A percentile compares a stretch with the other conserved stretches of the same genome.
Evolutionary conservation across 2,329 filamentous ascomycete species (phyloP).

Genomic region (Diplodia seriata): DNA sequence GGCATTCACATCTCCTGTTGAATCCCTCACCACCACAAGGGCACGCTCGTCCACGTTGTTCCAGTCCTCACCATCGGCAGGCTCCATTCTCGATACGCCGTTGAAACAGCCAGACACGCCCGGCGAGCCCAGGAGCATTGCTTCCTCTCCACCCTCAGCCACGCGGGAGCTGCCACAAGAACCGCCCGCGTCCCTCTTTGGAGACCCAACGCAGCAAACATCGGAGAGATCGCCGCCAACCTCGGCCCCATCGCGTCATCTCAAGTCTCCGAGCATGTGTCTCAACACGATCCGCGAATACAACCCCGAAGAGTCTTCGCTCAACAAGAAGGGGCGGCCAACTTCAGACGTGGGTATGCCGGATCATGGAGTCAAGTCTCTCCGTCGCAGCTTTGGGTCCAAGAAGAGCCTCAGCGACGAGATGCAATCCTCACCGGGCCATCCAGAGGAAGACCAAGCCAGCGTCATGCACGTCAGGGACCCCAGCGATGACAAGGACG

Average conservation of each 20-base stretch:
- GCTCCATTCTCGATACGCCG: constrained; percentile 34
- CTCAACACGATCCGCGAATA: constrained; percentile 62
- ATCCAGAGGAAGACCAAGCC: constrained; percentile 48
- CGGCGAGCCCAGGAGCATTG: constrained; percentile 29
- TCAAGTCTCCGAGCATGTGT: constrained; percentile 42
- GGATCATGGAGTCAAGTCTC: constrained; percentile 52
- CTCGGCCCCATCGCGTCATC: constrained; percentile 39
- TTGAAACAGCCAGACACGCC: constrained; percentile 39
- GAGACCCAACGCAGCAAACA: constrained; percentile 8
- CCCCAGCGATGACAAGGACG: background rate
- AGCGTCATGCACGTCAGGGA: constrained; percentile 1
- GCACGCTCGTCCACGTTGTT: constrained; percentile 47
- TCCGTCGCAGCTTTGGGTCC: constrained; percentile 37
- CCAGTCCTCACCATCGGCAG: constrained; percentile 46
- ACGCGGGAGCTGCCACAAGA: background rate
- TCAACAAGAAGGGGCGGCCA: constrained; percentile 52
- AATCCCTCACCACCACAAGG: constrained; percentile 43
- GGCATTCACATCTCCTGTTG: constrained; percentile 37
- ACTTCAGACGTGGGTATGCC: constrained; percentile 52
- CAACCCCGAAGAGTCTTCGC: constrained; percentile 51
- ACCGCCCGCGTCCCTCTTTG: constrained; percentile 9
- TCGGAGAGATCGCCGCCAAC: constrained; percentile 5
- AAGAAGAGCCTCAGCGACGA: constrained; percentile 17
- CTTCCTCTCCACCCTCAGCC: constrained; percentile 31
- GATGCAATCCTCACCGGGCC: constrained; percentile 11